Evolutionary conservation across 805 yeast species (phyloP), one percentile per base, ranked within the genome.

Genomic region (Helenozyma rhizophorensis): DNA sequence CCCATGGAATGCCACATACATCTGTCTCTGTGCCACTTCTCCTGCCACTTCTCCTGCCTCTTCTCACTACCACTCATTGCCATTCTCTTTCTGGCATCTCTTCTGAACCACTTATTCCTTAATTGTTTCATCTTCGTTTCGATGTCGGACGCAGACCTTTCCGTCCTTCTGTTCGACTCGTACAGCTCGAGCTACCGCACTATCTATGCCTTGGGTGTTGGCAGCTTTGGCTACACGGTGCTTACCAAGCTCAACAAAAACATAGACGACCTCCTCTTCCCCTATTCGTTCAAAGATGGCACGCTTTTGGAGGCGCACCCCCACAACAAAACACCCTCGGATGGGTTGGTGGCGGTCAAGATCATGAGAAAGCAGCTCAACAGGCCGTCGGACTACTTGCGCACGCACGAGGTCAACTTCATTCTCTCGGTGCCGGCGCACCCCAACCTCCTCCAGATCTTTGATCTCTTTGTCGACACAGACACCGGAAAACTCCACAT

Each of bases 401-500:
- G 47, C 13, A 78, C 80, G 6, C 79, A 82, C 45, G 95, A 84
- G 53, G 65, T 83, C 13, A 69, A 64, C 40, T 83, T 84, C 53
- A 79, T 83, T 17, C 55, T 79, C 18, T 60, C 82, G 0, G 72
- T 88, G 14, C 80, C 85, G 1, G 69, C 84, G 1, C 95, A 87
- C 58, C 73, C 73, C 14, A 75, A 78, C 45, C 61, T 90, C 34
- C 80, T 89, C 13, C 84, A 80, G 45, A 70, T 87, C 4, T 77
- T 75, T 56, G 96, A 88, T 48, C 68, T 87, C 52, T 86, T 89
- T 49, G 69, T 85, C 36, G 96, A 90, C 59, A 64, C 72, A 32
- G 40, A 48, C 14, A 60, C 72, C 26, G 73, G 65, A 42, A 74
- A 76, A 46, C 65, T 87, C 34, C 87, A 86, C 50, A 85, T 89